Percentiles rank a stretch among this genome's conserved stretches.
phyloP scores from a whole-genome alignment of 2,329 filamentous ascomycete genomes.

The Xylariaceae sp. region DNA sequence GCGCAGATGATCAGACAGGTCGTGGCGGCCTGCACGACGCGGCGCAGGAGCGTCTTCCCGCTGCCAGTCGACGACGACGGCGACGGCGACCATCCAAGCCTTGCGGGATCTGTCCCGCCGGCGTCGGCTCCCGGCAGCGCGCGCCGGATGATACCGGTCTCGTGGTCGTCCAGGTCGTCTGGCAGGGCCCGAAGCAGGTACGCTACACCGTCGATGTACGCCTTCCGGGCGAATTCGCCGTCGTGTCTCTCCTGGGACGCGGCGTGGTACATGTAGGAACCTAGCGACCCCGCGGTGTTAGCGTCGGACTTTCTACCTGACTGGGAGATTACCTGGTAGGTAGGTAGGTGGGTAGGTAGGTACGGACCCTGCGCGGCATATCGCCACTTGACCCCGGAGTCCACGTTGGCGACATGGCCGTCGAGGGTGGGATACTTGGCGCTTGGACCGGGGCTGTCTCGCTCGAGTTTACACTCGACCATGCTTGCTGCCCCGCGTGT shows the following conservation, averaged over 20 bases:
- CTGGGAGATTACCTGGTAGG: too few relatives aligned
- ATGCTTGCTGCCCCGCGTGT: constrained; percentile 3
- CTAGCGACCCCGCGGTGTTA: constrained; percentile 16
- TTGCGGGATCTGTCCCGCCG: constrained; percentile 1
- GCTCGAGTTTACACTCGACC: constrained; percentile 3
- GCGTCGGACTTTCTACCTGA: neutral
- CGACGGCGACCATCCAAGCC: constrained; percentile 21
- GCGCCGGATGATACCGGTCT: constrained; percentile 53
- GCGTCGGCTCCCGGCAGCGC: constrained; percentile 46
- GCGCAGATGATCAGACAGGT: constrained; percentile 61
- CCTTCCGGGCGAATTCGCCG: constrained; percentile 56
- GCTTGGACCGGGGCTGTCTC: constrained; percentile 3
- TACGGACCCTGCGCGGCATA: constrained; percentile 37
- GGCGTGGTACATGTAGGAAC: constrained; percentile 29
- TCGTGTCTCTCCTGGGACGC: constrained; percentile 42
- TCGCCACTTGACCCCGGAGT: constrained; percentile 30
- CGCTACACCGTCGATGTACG: constrained; percentile 65
- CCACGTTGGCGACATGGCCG: neutral
- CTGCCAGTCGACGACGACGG: constrained; percentile 21
- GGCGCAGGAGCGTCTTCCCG: constrained; percentile 58
- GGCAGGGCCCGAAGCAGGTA: constrained; percentile 69
- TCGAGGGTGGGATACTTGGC: constrained; percentile 1
- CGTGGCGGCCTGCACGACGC: constrained; percentile 57
- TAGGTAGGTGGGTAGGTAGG: too few relatives aligned
- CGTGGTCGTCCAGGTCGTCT: constrained; percentile 55